Base-by-base conservation (phyloP, 257 asterid species). In the Nicotiana noctiflora region DNA sequence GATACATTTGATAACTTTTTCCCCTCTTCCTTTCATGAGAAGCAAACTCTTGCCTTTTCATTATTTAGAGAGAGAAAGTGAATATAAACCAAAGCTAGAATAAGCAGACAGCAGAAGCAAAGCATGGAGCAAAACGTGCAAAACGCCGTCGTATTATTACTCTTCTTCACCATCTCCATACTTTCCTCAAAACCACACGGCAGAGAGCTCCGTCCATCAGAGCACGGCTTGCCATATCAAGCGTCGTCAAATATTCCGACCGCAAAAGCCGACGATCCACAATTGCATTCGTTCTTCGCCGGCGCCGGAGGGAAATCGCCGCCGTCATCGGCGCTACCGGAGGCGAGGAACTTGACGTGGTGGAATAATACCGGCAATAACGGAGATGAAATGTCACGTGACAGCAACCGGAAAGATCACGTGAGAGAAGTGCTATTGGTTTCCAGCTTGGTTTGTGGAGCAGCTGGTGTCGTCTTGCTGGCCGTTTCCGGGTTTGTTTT, bases 271-370 rank as follows among this genome's bases (percentile, higher is more conserved):
- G 57, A 68, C 31, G 63, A 61, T 32, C 79, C 81, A 18, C 85
- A 85, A 21, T 86, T 82, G 86, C 81, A 49, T 18, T 49, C 88
- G 1, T 89, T 89, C 77, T 94, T 94, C 91, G 91, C 88, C 23
- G 85, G 84, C 52, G 37, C 66, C 67, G 78, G 14, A 61, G 80
- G 34, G 3, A 65, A 67, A n/a, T 32, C 88, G 78, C 29, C 85
- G 49, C 29, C 86, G 32, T 23, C 90, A 2, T 85, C 86, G 75
- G 77, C 88, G 85, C 85, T 90, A 56, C 97, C 98, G 2, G 94
- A 89, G 87, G 98, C 94, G 29, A 88, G 84, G 85, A 92, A 93
- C 37, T 72, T 91, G 17, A 83, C 84, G 60, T 87, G 88, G 93
- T 72, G 90, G 88, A 44, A 52, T 1, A 34, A 79, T 83, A 84